Conservation (phyloP, 1,284 basidiomycete genomes). For the Anthracocystis setariae region DNA sequence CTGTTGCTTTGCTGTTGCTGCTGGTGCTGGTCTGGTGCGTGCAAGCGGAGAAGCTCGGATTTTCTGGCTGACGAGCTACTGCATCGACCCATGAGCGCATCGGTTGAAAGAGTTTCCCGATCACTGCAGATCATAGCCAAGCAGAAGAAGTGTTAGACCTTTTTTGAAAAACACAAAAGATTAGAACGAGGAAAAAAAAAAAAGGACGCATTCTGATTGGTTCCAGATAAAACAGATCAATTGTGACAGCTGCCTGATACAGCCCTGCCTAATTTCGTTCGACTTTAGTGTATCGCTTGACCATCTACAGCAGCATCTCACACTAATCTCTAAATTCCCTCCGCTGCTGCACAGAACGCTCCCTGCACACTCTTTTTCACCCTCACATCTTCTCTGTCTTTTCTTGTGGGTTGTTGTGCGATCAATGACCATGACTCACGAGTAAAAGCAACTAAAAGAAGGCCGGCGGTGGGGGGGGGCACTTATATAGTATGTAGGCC, state of each 20-base stretch:
- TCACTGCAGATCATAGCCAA: no score
- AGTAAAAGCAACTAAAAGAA: neutral
- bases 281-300: neutral
- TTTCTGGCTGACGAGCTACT: neutral
- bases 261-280: neutral
- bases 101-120: no score
- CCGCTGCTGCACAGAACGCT: no score
- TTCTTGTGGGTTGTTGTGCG: no score
- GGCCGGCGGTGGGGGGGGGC: neutral
- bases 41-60: neutral
- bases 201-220: constrained; percentile 35
- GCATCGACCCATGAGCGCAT: neutral
- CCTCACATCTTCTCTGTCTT: no score
- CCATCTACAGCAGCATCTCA: no score
- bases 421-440: neutral
- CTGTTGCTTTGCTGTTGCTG: no score
- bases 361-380: no score
- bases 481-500: neutral
- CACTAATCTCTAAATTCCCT: neutral
- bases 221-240: constrained; percentile 36
- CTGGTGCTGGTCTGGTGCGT: no score
- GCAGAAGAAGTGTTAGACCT: no score
- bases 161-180: constrained; percentile 6
- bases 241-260: constrained; percentile 8
- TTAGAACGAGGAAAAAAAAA: no score